phyloP scores from a whole-genome alignment of 2,329 filamentous ascomycete genomes.

The Nannizziopsis barbatae region DNA sequence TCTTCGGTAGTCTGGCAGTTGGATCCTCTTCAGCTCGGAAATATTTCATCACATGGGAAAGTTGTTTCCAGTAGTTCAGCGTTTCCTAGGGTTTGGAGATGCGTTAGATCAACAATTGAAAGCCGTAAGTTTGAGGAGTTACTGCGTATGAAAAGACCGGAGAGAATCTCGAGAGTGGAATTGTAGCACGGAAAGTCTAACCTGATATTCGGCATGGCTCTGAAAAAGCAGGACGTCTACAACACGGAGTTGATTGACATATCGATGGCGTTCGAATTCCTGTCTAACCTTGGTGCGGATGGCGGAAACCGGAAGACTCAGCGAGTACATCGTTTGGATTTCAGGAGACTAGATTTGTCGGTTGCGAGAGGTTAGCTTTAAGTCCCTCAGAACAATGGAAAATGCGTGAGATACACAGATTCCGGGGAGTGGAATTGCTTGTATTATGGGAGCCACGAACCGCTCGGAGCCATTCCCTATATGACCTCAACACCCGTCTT shows the following conservation, averaged over 20 bases:
- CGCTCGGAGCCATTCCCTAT: conserved; percentile 91
- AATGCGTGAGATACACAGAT: no score
- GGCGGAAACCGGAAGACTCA: conserved; percentile 74
- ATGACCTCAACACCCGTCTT: conserved; percentile 72
- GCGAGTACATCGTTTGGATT: conserved; percentile 92
- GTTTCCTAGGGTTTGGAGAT: conserved; percentile 58
- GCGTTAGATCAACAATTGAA: neutral
- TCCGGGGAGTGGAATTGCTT: neutral
- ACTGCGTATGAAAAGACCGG: neutral
- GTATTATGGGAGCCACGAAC: conserved; percentile 49
- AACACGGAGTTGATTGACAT: conserved; percentile 74
- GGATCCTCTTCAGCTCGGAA: conserved; percentile 80
- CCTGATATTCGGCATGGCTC: conserved; percentile 90
- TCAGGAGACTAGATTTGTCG: conserved; percentile 62
- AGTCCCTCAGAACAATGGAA: neutral
- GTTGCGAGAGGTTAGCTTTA: neutral
- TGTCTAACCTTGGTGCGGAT: conserved; percentile 90
- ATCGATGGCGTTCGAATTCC: conserved; percentile 93
- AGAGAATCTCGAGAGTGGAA: neutral
- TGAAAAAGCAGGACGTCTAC: conserved; percentile 85
- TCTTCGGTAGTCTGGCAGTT: conserved; percentile 64
- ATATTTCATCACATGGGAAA: conserved; percentile 91
- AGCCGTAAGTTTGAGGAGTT: neutral
- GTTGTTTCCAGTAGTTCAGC: conserved; percentile 98
- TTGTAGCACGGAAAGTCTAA: conserved; percentile 33